Conservation (phyloP, 78 protist species). For the Dictyostelium citrinum region DNA sequence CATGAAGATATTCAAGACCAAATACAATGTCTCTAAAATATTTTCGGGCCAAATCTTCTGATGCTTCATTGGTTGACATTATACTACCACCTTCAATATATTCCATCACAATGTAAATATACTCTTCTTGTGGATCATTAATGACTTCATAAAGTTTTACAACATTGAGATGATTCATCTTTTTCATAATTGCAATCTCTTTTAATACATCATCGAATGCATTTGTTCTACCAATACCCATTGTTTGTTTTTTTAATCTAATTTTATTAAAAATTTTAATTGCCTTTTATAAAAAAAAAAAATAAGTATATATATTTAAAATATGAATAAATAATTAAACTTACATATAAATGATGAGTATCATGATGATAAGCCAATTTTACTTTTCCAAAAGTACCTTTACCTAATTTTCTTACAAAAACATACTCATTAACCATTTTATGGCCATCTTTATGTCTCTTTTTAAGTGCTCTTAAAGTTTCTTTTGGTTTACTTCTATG, state of each 20-base stretch:
- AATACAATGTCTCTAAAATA: constrained; percentile 78
- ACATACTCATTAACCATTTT: constrained; percentile 68
- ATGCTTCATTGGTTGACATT: constrained; percentile 22
- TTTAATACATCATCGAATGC: constrained; percentile 59
- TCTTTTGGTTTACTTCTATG: constrained; percentile 35
- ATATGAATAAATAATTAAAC: not conserved
- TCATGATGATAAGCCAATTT: constrained; percentile 36
- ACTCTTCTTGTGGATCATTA: constrained; percentile 88
- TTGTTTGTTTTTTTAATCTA: constrained; percentile 31
- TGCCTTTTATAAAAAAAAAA: not conserved
- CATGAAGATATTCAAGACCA: constrained; percentile 82
- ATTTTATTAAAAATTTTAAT: constrained; percentile 59
- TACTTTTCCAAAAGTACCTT: constrained; percentile 59
- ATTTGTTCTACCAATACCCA: constrained; percentile 27
- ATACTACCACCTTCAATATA: constrained; percentile 65
- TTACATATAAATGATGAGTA: constrained; percentile 45
- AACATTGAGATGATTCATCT: constrained; percentile 89
- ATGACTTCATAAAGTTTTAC: constrained; percentile 89
- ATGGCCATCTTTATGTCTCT: constrained; percentile 32
- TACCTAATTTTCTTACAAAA: constrained; percentile 41
- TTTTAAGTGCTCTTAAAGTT: constrained; percentile 29
- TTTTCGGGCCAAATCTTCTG: constrained; percentile 70
- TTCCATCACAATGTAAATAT: constrained; percentile 64
- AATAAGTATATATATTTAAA: not conserved
- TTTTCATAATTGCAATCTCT: constrained; percentile 92